A percentile compares a stretch with the other conserved stretches of the same genome.
Conservation (phyloP, 129 eudicot species). For the Flaveria trinervia region DNA sequence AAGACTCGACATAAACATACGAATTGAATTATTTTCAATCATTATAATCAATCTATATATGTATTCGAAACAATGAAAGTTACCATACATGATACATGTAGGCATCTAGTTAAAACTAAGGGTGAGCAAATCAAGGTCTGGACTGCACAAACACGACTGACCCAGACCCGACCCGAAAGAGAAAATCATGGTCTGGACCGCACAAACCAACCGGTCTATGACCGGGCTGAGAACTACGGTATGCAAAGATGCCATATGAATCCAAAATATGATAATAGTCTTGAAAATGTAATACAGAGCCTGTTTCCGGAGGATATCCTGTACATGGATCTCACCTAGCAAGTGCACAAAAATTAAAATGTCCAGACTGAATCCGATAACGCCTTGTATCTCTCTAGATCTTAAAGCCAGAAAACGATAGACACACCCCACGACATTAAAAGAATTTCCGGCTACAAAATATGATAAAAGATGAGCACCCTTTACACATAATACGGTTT, state of each 20-base stretch:
- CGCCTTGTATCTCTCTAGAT: slow-evolving; percentile 27
- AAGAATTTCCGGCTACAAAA: slow-evolving; percentile 36
- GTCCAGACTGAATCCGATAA: slow-evolving; percentile 19
- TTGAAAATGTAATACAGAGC: slow-evolving; percentile 30
- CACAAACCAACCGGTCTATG: too few relatives aligned
- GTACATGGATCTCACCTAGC: slow-evolving; percentile 5
- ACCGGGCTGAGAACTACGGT: too few relatives aligned
- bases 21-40: too few relatives aligned
- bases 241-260: background rate
- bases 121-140: too few relatives aligned
- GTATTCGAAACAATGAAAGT: too few relatives aligned
- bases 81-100: too few relatives aligned
- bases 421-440: slow-evolving; percentile 25
- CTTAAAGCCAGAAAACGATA: slow-evolving; percentile 20
- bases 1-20: too few relatives aligned
- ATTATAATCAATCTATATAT: too few relatives aligned
- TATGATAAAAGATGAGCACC: slow-evolving; percentile 20
- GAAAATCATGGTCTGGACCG: too few relatives aligned
- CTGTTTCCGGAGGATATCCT: slow-evolving; percentile 16
- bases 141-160: too few relatives aligned
- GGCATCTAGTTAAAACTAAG: too few relatives aligned
- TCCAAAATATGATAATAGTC: slow-evolving; percentile 29
- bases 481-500: slow-evolving; percentile 20
- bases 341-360: slow-evolving; percentile 20
- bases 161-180: too few relatives aligned